Conservation (phyloP, 805 yeast genomes). For the Sugiyamaella chiloensis region DNA sequence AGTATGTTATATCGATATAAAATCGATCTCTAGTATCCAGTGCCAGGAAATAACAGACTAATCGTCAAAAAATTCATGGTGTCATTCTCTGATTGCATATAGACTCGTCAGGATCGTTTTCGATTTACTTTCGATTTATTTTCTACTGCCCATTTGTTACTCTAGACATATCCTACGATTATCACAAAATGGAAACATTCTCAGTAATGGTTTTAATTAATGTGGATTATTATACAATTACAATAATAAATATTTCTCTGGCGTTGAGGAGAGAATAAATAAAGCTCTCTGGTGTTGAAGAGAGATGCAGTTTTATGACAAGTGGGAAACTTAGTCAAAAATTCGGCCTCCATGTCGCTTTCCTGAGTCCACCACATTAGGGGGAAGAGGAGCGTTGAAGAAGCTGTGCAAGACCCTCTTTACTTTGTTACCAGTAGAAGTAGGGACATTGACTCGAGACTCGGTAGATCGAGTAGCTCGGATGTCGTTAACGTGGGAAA, state of each 20-base stretch:
- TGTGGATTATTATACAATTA: not conserved
- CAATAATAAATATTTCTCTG: not conserved
- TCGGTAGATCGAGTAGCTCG: not conserved
- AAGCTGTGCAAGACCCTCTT: not conserved
- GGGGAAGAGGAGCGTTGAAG: constrained; percentile 2
- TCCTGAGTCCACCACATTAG: constrained; percentile 1
- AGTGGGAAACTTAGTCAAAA: not conserved
- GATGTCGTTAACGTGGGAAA: constrained; percentile 4
- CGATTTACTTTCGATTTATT: too few relatives aligned
- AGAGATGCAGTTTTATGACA: not conserved
- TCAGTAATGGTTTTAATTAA: not conserved
- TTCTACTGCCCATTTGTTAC: too few relatives aligned
- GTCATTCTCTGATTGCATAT: too few relatives aligned
- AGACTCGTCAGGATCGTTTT: too few relatives aligned
- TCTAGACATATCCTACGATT: too few relatives aligned
- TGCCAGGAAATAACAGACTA: too few relatives aligned
- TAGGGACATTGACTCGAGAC: not conserved
- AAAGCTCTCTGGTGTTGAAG: constrained; percentile 2
- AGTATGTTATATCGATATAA: too few relatives aligned
- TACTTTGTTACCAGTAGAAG: not conserved
- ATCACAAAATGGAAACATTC: too few relatives aligned
- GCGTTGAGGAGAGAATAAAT: constrained; percentile 7
- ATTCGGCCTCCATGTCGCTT: constrained; percentile 3
- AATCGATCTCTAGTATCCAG: too few relatives aligned
- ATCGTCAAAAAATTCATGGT: too few relatives aligned